phyloP scores from a whole-genome alignment of 805 yeast species.

The Candida rishiriensis region DNA sequence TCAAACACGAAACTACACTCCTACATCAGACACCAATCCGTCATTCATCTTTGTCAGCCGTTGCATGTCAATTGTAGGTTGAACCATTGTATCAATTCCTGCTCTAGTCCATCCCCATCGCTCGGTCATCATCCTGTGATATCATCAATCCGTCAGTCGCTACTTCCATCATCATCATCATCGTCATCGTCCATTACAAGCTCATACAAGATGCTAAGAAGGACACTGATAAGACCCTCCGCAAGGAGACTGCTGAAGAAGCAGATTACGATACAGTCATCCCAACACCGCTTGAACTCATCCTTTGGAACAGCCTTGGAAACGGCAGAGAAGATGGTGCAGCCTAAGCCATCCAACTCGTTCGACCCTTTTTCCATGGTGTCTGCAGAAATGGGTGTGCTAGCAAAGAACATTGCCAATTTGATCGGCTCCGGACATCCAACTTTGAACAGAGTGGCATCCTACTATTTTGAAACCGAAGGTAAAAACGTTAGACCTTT shows the following conservation, averaged over 20 bases:
- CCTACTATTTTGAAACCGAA: conserved; percentile 92
- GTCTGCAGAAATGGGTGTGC: conserved; percentile 84
- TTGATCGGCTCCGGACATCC: conserved; percentile 94
- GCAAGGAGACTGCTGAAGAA: not conserved
- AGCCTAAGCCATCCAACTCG: conserved; percentile 48
- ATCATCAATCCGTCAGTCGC: not conserved
- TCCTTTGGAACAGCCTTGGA: conserved; percentile 54
- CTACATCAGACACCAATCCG: too few relatives aligned
- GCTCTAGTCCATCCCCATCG: not conserved
- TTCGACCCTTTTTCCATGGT: conserved; percentile 89
- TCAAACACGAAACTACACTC: too few relatives aligned
- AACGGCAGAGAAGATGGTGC: conserved; percentile 70
- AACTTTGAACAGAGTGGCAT: conserved; percentile 83
- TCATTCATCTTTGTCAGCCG: too few relatives aligned
- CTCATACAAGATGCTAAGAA: too few relatives aligned
- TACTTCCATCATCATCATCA: too few relatives aligned
- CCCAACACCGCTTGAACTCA: conserved; percentile 18
- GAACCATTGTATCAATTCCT: not conserved
- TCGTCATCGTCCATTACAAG: too few relatives aligned
- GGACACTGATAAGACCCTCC: conserved; percentile 1
- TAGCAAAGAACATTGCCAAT: conserved; percentile 82
- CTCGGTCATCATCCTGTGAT: not conserved
- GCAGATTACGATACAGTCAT: not conserved
- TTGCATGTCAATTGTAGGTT: not conserved
- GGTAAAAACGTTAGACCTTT: conserved; percentile 95